phyloP scores from a whole-genome alignment of 495 filamentous ascomycete genomes.

The Filosporella fistucella region DNA sequence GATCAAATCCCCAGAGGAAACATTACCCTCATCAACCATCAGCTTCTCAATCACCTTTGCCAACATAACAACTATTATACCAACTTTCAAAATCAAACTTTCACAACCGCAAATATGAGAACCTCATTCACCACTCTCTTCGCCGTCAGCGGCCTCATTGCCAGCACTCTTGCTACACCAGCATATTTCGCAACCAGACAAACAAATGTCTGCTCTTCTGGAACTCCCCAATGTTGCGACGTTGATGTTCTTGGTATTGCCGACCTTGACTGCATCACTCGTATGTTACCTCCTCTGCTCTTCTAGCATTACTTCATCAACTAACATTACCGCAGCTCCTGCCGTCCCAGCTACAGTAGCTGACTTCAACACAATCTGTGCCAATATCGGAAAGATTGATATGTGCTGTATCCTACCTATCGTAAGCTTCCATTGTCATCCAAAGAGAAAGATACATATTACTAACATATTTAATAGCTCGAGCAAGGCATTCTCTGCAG shows the following conservation, averaged over 20 bases:
- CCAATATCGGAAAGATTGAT: conserved; percentile 31
- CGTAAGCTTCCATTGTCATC: conserved; percentile 7
- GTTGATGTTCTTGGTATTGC: conserved; percentile 41
- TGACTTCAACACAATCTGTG: conserved; percentile 26
- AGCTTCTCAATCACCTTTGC: no score
- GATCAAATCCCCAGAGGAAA: no score
- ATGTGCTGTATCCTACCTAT: conserved; percentile 33
- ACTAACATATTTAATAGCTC: background rate
- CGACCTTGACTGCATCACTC: conserved; percentile 38
- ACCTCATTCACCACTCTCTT: no score
- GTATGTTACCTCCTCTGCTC: conserved; percentile 26
- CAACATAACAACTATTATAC: no score
- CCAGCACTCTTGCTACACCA: background rate
- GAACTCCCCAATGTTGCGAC: conserved; percentile 36
- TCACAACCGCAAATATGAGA: no score
- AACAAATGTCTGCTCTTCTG: conserved; percentile 19
- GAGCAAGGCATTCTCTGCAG: conserved; percentile 14
- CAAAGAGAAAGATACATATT: background rate
- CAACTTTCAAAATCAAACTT: no score
- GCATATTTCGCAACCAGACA: conserved; percentile 17
- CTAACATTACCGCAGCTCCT: conserved; percentile 15
- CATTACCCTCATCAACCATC: no score
- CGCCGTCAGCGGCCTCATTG: no score
- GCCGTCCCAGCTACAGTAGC: conserved; percentile 20
- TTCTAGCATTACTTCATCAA: background rate